Percentiles rank a stretch among this genome's conserved stretches.
These are phyloP conservation scores for Vitis hybrid DNA, from an alignment of 177 flowering plant species.

Conservation along the genomic window DNA sequence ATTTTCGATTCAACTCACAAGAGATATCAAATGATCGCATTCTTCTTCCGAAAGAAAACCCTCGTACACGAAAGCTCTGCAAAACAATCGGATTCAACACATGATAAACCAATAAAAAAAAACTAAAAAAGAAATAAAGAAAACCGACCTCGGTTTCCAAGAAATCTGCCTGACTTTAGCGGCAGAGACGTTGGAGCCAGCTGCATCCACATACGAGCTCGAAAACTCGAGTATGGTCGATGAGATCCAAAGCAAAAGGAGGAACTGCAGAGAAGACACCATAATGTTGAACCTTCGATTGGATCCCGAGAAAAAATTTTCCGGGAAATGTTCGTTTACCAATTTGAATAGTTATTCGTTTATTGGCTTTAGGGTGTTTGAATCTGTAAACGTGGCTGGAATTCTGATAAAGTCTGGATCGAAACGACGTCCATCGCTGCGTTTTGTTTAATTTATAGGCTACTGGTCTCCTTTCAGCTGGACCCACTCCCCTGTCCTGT, in stretches of 20 bases:
- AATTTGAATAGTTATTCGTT: background rate
- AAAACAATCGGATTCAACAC: background rate
- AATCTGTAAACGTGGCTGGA: too few relatives aligned
- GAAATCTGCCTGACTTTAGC: conserved; percentile 80
- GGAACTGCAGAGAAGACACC: conserved; percentile 4
- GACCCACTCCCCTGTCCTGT: too few relatives aligned
- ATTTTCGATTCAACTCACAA: conserved; percentile 44
- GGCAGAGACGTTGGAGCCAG: conserved; percentile 47
- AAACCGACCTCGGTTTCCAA: conserved; percentile 82
- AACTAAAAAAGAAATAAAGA: background rate
- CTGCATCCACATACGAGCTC: conserved; percentile 26
- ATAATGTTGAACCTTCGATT: too few relatives aligned
- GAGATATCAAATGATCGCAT: conserved; percentile 85
- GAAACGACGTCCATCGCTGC: too few relatives aligned
- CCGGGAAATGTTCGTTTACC: background rate
- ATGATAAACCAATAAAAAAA: background rate
- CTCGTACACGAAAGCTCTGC: conserved; percentile 91
- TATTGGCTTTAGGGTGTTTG: too few relatives aligned
- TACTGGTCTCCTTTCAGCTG: too few relatives aligned
- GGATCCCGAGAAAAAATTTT: background rate
- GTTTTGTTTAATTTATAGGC: too few relatives aligned
- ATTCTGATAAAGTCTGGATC: too few relatives aligned
- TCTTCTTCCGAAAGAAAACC: conserved; percentile 83
- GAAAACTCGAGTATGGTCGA: conserved; percentile 24
- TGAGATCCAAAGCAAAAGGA: conserved; percentile 28